phyloP scores from a whole-genome alignment of 2,329 filamentous ascomycete genomes.

The Epichloe sylvatica region DNA sequence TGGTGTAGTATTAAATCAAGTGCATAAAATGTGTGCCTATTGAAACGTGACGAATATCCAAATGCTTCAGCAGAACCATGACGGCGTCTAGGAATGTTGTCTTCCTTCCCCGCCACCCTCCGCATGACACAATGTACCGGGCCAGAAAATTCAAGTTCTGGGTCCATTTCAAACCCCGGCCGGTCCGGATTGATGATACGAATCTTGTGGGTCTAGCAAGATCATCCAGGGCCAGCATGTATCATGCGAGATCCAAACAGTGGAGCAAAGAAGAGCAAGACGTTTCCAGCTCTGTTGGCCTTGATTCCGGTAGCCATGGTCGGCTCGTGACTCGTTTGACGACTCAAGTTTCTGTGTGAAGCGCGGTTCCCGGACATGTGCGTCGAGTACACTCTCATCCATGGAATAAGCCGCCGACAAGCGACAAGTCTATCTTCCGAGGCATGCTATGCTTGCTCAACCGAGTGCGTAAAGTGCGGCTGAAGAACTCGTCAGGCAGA shows the following conservation, averaged over 20 bases:
- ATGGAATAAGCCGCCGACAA: no score
- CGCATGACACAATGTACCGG: background rate
- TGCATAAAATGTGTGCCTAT: conserved; percentile 16
- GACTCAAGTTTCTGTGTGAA: no score
- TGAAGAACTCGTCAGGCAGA: no score
- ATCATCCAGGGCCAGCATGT: conserved; percentile 19
- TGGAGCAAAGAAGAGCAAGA: no score
- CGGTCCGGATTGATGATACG: conserved; percentile 21
- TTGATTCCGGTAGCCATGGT: conserved; percentile 19
- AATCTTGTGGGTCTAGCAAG: conserved; percentile 18
- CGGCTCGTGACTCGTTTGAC: conserved; percentile 3
- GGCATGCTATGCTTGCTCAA: background rate
- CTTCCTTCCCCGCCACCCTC: background rate
- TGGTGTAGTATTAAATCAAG: conserved; percentile 18
- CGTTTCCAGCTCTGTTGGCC: conserved; percentile 11
- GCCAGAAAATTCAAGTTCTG: no score
- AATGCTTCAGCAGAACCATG: conserved; percentile 19
- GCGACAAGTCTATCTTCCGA: background rate
- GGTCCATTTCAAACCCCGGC: conserved; percentile 20
- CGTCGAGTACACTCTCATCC: no score
- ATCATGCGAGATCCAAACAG: no score
- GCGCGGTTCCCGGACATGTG: no score
- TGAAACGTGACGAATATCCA: conserved; percentile 17
- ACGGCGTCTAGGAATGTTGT: conserved; percentile 11
- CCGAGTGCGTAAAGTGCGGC: no score